A percentile compares a stretch with the other conserved stretches of the same genome.
phyloP scores from a whole-genome alignment of 169 alveolate genomes.

The Eimeria falciformis region DNA sequence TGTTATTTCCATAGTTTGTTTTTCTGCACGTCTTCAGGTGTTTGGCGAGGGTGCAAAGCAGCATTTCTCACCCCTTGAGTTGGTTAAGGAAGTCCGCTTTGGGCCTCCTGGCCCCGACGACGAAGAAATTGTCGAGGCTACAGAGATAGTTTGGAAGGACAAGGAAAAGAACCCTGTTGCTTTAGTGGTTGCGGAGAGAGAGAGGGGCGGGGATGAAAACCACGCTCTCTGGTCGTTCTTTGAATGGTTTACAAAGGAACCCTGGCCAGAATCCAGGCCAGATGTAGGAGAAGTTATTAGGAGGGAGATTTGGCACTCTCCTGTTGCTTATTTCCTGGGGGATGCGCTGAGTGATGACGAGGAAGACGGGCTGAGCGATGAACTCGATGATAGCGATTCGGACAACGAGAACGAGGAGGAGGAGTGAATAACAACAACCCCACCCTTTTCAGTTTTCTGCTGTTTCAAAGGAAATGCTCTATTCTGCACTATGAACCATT shows the following conservation, averaged over 20 bases:
- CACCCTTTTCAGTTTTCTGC: too few species aligned
- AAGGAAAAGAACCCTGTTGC: constrained; percentile 12
- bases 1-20: neutral
- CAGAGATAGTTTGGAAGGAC: constrained; percentile 90
- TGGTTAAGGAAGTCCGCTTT: constrained; percentile 90
- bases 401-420: constrained; percentile 78
- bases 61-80: constrained; percentile 89
- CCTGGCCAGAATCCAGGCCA: constrained; percentile 76
- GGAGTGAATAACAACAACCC: too few species aligned
- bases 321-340: constrained; percentile 88
- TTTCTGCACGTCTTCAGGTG: constrained; percentile 41
- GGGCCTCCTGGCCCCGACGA: constrained; percentile 78
- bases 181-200: neutral
- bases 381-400: constrained; percentile 85
- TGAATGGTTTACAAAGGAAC: constrained; percentile 53
- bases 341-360: constrained; percentile 59
- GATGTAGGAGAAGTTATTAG: constrained; percentile 93
- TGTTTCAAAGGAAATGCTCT: too few species aligned
- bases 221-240: constrained; percentile 10
- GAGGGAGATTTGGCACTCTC: constrained; percentile 94
- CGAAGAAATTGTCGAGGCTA: constrained; percentile 91
- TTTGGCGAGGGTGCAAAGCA: constrained; percentile 90
- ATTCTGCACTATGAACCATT: too few species aligned
- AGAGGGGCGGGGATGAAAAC: constrained; percentile 15
- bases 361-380: constrained; percentile 80